phyloP scores from a whole-genome alignment of 108 stramenopile species.

The Cyclotella distinguenda region DNA sequence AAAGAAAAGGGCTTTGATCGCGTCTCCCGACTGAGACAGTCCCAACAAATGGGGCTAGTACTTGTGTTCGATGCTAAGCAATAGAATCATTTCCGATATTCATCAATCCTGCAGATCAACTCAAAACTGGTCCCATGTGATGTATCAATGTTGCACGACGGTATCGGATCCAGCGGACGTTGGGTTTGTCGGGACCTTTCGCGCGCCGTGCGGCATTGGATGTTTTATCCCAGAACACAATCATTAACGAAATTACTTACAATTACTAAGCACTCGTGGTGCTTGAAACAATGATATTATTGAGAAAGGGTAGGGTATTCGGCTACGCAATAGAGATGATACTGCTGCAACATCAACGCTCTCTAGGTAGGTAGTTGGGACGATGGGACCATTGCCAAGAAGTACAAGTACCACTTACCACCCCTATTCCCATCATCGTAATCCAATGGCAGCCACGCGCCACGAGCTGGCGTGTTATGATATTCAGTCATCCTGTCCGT shows the following conservation, averaged over 20 bases:
- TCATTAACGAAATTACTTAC: not conserved
- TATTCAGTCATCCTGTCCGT: too few relatives aligned
- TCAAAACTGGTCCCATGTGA: not conserved
- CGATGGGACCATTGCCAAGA: too few relatives aligned
- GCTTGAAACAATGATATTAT: too few relatives aligned
- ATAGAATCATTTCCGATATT: not conserved
- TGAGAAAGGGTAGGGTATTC: too few relatives aligned
- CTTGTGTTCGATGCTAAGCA: conserved; percentile 33
- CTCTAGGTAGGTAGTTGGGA: too few relatives aligned
- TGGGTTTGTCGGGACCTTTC: conserved; percentile 48
- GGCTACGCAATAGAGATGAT: too few relatives aligned
- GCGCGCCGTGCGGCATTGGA: conserved; percentile 41
- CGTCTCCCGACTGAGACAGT: conserved; percentile 55
- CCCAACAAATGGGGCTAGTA: conserved; percentile 51
- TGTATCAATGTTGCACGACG: conserved; percentile 42
- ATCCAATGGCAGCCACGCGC: too few relatives aligned
- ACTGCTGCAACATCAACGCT: too few relatives aligned
- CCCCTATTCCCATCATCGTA: too few relatives aligned
- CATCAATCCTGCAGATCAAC: not conserved
- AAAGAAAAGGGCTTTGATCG: conserved; percentile 39
- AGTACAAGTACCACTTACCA: too few relatives aligned
- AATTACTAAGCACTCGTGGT: too few relatives aligned
- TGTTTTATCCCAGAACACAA: not conserved
- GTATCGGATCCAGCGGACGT: conserved; percentile 53
- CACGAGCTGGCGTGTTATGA: too few relatives aligned